A percentile compares a stretch with the other conserved stretches of the same genome.
These are phyloP conservation scores for Coemansia sp. DNA, from an alignment of 192 early-diverging fungal species.

Conservation along the genomic window DNA sequence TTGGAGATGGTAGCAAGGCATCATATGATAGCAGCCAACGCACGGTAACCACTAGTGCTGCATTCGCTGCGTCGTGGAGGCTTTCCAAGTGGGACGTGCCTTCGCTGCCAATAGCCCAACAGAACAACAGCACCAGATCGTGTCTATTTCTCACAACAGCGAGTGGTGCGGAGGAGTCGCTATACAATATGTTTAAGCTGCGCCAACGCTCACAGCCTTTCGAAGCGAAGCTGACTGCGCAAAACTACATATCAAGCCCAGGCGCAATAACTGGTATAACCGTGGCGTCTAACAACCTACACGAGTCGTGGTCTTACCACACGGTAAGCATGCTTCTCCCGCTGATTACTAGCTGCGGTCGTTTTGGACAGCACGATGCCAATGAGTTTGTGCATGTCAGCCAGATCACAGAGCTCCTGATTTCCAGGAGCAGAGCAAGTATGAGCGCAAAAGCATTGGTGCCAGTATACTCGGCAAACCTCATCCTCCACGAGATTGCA, in stretches of 20 bases:
- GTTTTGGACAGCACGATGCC: background rate
- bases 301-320: conserved; percentile 34
- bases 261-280: conserved; percentile 24
- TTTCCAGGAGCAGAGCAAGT: conserved; percentile 9
- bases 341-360: conserved; percentile 20
- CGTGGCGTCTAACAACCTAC: conserved; percentile 8
- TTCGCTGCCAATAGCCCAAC: conserved; percentile 15
- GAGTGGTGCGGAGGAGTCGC: conserved; percentile 24
- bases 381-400: conserved; percentile 26
- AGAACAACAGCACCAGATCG: background rate
- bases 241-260: conserved; percentile 24
- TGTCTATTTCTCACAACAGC: conserved; percentile 9
- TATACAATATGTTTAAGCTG: conserved; percentile 42
- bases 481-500: conserved; percentile 43
- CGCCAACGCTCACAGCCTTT: conserved; percentile 24
- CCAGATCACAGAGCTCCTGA: conserved; percentile 20
- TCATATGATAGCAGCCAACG: background rate
- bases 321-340: conserved; percentile 35
- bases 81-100: conserved; percentile 50
- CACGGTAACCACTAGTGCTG: conserved; percentile 10
- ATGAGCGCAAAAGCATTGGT: conserved; percentile 21
- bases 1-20: background rate
- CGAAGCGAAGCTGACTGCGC: conserved; percentile 16
- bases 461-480: conserved; percentile 29
- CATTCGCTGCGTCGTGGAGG: conserved; percentile 47